Percentiles rank a stretch among this genome's conserved stretches.
Evolutionary conservation across 2,329 filamentous ascomycete species (phyloP).

Genomic region (Aspergillus latus): DNA sequence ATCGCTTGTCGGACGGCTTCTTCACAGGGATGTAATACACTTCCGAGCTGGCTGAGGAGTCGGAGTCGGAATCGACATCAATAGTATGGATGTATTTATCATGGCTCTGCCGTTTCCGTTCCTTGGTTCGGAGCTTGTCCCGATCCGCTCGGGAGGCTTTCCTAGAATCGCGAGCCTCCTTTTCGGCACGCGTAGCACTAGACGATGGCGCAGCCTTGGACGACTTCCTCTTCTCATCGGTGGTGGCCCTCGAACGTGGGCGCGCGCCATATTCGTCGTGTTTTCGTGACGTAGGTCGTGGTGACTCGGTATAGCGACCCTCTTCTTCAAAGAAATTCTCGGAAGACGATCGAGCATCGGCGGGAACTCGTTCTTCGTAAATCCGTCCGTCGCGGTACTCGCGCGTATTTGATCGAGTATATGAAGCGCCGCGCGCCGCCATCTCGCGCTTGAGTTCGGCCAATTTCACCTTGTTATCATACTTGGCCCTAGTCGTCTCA

Average conservation of each 20-base stretch:
- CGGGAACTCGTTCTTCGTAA: constrained; percentile 47
- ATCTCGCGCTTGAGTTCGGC: constrained; percentile 62
- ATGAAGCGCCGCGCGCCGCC: constrained; percentile 44
- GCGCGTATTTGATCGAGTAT: constrained; percentile 28
- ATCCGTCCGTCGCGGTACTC: constrained; percentile 44
- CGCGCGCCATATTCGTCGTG: constrained; percentile 39
- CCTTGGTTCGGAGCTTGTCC: constrained; percentile 44
- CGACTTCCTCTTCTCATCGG: constrained; percentile 41
- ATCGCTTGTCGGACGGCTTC: constrained; percentile 22
- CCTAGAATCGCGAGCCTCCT: constrained; percentile 35
- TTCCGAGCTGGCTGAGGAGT: neutral
- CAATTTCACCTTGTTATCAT: constrained; percentile 73
- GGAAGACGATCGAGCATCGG: constrained; percentile 23
- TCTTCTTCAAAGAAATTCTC: constrained; percentile 39
- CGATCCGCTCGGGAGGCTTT: constrained; percentile 36
- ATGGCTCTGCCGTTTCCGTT: constrained; percentile 39
- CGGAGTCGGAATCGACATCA: neutral
- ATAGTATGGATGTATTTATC: neutral
- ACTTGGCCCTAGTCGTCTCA: constrained; percentile 67
- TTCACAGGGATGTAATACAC: constrained; percentile 15
- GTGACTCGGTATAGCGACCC: constrained; percentile 38
- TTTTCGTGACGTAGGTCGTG: constrained; percentile 41
- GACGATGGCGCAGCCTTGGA: constrained; percentile 29
- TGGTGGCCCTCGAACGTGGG: constrained; percentile 31
- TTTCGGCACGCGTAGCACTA: constrained; percentile 28